Base-by-base conservation (phyloP, 1,284 basidiomycete species). In the Puccinia hordei region DNA sequence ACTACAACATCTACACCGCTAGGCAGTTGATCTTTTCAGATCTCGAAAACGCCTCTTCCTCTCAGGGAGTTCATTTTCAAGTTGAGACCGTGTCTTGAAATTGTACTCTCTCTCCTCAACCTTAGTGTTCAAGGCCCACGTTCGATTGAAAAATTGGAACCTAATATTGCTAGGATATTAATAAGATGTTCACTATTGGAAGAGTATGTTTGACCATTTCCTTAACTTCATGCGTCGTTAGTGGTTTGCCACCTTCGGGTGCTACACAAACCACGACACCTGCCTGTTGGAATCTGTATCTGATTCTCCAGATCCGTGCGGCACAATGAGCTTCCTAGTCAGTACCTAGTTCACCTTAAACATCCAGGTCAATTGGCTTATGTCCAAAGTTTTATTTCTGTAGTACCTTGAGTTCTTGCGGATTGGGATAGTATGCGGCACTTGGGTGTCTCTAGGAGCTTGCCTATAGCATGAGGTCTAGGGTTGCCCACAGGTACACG, bases 281-380 rank as follows among this genome's bases (percentile, higher is more conserved):
- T 10, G 33, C 61, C 61, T 63, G 61, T 41, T 63, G 35, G 15
- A 63, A 63, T 41, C 61, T 17, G 61, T 63, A 63, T 13, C 8
- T 38, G 35, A 63, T 38, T 6, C 61, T 15, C 61, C 61, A 5
- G 61, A 63, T 63, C 61, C 61, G 22, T 63, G 61, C n/a, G 19
- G 4, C 35, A 38, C 30, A 30, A 38, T 63, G 61, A 63, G 1
- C 35, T 63, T 63, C 61, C 33, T 3, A 35, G 61, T 63, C 22
- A 30, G 61, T 8, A 5, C 61, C 35, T 24, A n/a, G 17, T 41
- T 38, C 27, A 5, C 2, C 57, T n/a, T 38, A 30, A 63, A 63
- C 5, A 38, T n/a, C 33, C 1, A 41, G 6, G 13, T 35, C 61
- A 41, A 30, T 10, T 63, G 0, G 30, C 35, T 35, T 33, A 3